Conservation (phyloP, 1,284 basidiomycete species). For the Anthracocystis panici-leucophaei region DNA sequence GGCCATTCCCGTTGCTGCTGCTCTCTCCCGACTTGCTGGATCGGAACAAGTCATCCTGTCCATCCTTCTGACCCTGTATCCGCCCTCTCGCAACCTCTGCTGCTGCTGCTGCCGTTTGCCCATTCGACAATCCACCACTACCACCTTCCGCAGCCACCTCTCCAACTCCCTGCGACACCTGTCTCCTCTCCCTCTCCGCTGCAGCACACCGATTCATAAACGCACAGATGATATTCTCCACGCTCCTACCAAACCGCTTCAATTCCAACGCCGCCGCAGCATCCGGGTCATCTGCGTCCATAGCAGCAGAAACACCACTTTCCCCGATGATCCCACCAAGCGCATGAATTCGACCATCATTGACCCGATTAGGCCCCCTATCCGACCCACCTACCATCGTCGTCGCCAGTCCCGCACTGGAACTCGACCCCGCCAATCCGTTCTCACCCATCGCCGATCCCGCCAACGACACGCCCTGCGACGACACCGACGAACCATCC, state of each 20-base stretch:
- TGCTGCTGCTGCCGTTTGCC: background rate
- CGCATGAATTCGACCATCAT: constrained; percentile 51
- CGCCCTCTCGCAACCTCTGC: constrained; percentile 20
- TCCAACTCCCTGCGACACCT: background rate
- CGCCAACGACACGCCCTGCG: constrained; percentile 6
- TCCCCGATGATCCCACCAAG: constrained; percentile 56
- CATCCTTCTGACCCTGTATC: background rate
- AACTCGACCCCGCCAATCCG: constrained; percentile 15
- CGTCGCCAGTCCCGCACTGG: constrained; percentile 9
- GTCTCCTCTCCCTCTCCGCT: constrained; percentile 17
- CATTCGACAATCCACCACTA: background rate
- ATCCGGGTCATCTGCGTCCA: constrained; percentile 58
- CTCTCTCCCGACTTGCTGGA: constrained; percentile 12
- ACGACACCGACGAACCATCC: constrained; percentile 3
- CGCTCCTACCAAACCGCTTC: constrained; percentile 58
- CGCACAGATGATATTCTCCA: constrained; percentile 66
- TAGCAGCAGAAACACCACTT: constrained; percentile 44
- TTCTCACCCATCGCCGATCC: constrained; percentile 13
- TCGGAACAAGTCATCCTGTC: constrained; percentile 25
- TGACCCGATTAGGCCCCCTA: constrained; percentile 53
- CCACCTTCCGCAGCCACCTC: background rate
- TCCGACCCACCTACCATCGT: constrained; percentile 22
- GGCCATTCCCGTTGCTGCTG: constrained; percentile 7
- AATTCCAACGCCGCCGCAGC: constrained; percentile 57
- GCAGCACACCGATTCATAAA: constrained; percentile 58